Base-by-base conservation (phyloP, 495 filamentous ascomycete species). In the Penicillium roqueforti region DNA sequence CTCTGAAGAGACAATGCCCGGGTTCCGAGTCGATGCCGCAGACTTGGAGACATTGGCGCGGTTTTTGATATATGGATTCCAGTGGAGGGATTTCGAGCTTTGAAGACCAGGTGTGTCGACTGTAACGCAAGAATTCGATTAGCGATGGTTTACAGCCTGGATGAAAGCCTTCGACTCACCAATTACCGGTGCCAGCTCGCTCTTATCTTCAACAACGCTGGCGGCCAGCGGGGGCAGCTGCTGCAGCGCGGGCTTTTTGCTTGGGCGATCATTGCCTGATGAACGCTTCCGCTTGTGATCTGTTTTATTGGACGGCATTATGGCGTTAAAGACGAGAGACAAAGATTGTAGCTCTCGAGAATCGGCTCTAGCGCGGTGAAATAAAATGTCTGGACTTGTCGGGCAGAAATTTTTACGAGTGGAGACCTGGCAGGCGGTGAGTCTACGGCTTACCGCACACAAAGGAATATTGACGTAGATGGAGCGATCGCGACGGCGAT, bases 241-340 rank as follows among this genome's bases (percentile, higher is more conserved):
- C 49, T 76, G 73, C 29, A 83, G 62, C 23, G 80, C 79, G 46
- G 82, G 73, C 70, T 83, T 87, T 62, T 91, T 91, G 62, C 76
- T 81, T 6, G 83, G 80, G 18, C 72, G 69, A 18, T 79, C 77
- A 32, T 71, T 65, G 19, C 84, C 81, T 3, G 77, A 80, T 29
- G 67, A 62, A 58, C 87, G 79, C 74, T 91, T 90, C 54, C 89
- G 80, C 76, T 95, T 95, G 67, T 87, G 86, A 40, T 83, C 80
- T 28, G 79, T 73, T 44, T 72, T 74, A 18, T 68, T 62, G 31
- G 78, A 76, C 7, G 77, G 67, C 81, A 84, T 86, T 48, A 39
- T 76, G 57, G 23, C 10, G 40, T 44, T 8, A 61, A 3, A 45
- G 32, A 41, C 32, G 26, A 28, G 45, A 42, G 11, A 52, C 44